These are phyloP conservation scores for Pseudocercospora fuligena DNA, from an alignment of 2,329 filamentous ascomycete genomes.

Conservation along the genomic window DNA sequence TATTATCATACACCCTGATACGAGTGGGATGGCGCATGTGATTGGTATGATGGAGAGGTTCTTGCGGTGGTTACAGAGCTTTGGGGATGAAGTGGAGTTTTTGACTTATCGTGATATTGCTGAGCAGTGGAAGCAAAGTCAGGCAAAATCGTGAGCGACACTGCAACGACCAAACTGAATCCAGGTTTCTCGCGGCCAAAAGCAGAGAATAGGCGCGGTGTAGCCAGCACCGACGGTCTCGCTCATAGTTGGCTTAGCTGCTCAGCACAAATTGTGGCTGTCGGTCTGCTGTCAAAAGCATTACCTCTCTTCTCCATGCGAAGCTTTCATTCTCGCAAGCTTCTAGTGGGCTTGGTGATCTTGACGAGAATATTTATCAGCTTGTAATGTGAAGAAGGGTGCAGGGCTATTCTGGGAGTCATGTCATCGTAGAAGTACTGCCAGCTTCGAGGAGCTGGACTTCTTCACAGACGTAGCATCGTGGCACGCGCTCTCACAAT, in stretches of 20 bases:
- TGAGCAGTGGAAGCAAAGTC: conserved; percentile 37
- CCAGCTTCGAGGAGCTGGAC: neutral
- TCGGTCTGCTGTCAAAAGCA: too few relatives aligned
- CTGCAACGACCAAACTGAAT: neutral
- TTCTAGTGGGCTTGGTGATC: too few relatives aligned
- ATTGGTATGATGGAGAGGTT: conserved; percentile 62
- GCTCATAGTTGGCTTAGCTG: too few relatives aligned
- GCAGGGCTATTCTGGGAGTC: neutral
- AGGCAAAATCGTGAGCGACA: neutral
- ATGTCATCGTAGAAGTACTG: neutral
- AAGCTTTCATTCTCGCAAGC: too few relatives aligned
- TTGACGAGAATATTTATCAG: too few relatives aligned
- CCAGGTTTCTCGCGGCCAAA: too few relatives aligned
- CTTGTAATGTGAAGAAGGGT: neutral
- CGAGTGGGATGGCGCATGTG: conserved; percentile 65
- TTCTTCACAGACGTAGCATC: neutral
- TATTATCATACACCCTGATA: conserved; percentile 62
- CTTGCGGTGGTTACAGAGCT: conserved; percentile 55
- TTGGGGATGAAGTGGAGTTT: conserved; percentile 53
- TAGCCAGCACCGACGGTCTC: too few relatives aligned
- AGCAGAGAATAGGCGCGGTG: too few relatives aligned
- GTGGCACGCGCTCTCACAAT: neutral
- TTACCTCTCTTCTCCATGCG: too few relatives aligned
- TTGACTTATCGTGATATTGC: conserved; percentile 51
- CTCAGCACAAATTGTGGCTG: too few relatives aligned